Conservation (phyloP, 768 basidiomycete species). For the Leccinum disarticulatum region DNA sequence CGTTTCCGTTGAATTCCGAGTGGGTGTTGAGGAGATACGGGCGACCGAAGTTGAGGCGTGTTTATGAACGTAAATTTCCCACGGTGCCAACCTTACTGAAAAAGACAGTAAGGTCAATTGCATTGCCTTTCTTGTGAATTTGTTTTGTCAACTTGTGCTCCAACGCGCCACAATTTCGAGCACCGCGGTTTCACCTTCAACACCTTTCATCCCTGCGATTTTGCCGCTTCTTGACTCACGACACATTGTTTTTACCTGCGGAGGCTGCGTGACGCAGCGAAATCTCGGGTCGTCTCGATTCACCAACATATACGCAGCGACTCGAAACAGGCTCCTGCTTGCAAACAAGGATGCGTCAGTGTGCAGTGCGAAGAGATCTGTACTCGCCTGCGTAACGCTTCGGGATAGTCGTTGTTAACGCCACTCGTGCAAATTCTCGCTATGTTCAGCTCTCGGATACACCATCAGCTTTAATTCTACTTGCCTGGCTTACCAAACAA, state of each 20-base stretch:
- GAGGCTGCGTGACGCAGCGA: not conserved
- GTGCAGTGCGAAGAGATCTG: not conserved
- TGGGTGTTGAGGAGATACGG: no score
- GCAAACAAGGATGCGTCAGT: not conserved
- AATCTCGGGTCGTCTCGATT: not conserved
- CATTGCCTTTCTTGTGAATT: slow-evolving; percentile 1
- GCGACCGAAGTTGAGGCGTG: no score
- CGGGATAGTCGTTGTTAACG: not conserved
- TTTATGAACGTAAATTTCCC: no score
- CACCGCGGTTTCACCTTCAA: not conserved
- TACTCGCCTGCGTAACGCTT: slow-evolving; percentile 11
- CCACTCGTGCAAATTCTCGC: slow-evolving; percentile 5
- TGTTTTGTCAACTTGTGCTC: not conserved
- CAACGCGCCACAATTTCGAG: not conserved
- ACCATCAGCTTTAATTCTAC: not conserved
- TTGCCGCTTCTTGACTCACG: not conserved
- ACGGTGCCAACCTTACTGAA: no score
- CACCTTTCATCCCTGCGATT: not conserved
- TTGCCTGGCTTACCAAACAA: not conserved
- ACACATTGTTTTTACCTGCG: not conserved
- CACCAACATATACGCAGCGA: not conserved
- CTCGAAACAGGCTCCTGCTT: not conserved
- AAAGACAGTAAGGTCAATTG: not conserved
- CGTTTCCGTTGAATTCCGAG: no score
- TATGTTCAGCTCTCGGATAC: not conserved